These are phyloP conservation scores for Arachnomyces sp. DNA, from an alignment of 2,329 filamentous ascomycete genomes.

Conservation along the genomic window DNA sequence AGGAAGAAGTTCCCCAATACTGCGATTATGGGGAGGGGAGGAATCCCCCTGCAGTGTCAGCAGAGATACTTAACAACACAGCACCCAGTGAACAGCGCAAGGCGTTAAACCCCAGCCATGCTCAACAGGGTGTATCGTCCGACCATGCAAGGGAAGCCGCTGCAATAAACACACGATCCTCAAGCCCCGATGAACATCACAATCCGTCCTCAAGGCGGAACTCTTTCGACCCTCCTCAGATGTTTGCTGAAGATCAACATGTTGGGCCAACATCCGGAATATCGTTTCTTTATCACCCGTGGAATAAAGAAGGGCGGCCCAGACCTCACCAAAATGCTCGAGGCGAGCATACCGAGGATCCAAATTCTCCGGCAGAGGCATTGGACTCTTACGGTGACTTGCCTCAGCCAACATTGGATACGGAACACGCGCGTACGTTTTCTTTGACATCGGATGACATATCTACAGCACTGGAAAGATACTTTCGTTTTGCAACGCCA, in stretches of 20 bases:
- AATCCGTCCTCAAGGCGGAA: conserved; percentile 5
- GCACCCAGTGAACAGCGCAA: no score
- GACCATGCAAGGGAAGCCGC: neutral
- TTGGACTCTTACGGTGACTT: conserved; percentile 31
- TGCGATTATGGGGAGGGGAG: conserved; percentile 12
- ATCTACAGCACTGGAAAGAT: conserved; percentile 37
- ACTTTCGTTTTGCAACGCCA: conserved; percentile 48
- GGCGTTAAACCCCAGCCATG: no score
- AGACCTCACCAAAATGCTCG: conserved; percentile 37
- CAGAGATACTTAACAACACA: neutral
- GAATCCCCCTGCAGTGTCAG: neutral
- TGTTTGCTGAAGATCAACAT: conserved; percentile 37
- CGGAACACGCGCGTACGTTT: conserved; percentile 25
- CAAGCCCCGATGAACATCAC: neutral
- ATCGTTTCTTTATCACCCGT: conserved; percentile 53
- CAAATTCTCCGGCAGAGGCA: conserved; percentile 29
- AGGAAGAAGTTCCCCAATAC: conserved; percentile 14
- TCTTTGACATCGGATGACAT: conserved; percentile 20
- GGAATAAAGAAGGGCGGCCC: conserved; percentile 42
- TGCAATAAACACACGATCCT: neutral
- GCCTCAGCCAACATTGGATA: conserved; percentile 25
- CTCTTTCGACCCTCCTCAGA: conserved; percentile 14
- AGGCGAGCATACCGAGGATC: conserved; percentile 20
- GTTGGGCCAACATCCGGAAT: conserved; percentile 41
- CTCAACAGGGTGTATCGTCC: neutral